A percentile compares a stretch with the other conserved stretches of the same genome.
These are phyloP conservation scores for Myxozyma geophila DNA, from an alignment of 805 yeast species.

Conservation along the genomic window DNA sequence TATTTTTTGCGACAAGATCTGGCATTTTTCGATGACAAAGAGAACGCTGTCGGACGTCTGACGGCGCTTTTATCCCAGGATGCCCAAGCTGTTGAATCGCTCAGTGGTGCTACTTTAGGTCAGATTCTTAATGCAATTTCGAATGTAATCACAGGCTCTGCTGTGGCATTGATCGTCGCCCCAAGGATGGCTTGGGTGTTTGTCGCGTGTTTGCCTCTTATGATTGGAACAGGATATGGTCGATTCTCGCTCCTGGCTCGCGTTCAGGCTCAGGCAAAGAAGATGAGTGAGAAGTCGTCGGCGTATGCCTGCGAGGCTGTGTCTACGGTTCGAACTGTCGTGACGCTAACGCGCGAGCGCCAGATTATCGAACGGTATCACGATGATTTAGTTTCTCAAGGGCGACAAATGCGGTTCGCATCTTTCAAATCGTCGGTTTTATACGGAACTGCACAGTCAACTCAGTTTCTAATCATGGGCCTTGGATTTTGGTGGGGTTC, in stretches of 20 bases:
- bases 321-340: constrained; percentile 50
- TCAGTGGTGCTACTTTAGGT: constrained; percentile 50
- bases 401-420: background rate
- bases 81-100: constrained; percentile 19
- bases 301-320: constrained; percentile 50
- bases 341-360: constrained; percentile 49
- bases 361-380: constrained; percentile 45
- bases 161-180: constrained; percentile 47
- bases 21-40: constrained; percentile 39
- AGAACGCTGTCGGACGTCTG: constrained; percentile 40
- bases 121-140: constrained; percentile 47
- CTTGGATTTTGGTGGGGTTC: constrained; percentile 53
- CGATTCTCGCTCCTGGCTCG: constrained; percentile 45
- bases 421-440: constrained; percentile 23
- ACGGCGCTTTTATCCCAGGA: constrained; percentile 40
- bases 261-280: constrained; percentile 46
- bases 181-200: constrained; percentile 51
- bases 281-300: constrained; percentile 48
- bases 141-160: constrained; percentile 47
- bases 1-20: constrained; percentile 41
- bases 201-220: constrained; percentile 45
- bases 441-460: constrained; percentile 25
- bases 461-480: constrained; percentile 47
- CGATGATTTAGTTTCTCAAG: constrained; percentile 19
- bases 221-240: constrained; percentile 49